Base-by-base conservation (phyloP, 305 asterid genomes). In the Fraxinus dipetala region DNA sequence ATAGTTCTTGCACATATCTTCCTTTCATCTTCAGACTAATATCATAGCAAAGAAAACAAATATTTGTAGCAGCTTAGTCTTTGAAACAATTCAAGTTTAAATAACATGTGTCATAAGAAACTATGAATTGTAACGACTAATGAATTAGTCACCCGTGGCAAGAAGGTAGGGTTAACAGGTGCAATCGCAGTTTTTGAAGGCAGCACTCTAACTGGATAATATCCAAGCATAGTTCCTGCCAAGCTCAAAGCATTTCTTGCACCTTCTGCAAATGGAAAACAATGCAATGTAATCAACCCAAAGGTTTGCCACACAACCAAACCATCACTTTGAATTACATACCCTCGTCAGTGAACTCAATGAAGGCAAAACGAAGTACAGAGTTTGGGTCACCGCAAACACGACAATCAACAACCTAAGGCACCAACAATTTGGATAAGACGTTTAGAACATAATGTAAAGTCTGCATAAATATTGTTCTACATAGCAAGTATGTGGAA, bases 141-240 rank as follows among this genome's bases (percentile, higher is more conserved):
- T 4, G 77, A 69, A 81, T 72, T 78, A 85, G 92, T 88, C 88
- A 96, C 99, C 93, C 92, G 88, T 2, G 99, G 99, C 92, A 96
- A 90, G 89, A 91, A 96, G 10, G 98, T 91, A 3, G 99, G 99
- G 84, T 96, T 96, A 35, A 96, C 99, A 1, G 98, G 99, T 74
- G 99, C 98, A 86, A 94, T 96, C 70, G 99, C 99, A 87, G 99
- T 94, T 92, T 96, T 96, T 14, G 99, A 96, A 63, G 97, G 99
- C 63, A 94, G 90, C 48, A 96, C 97, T 86, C 86, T 88, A 67
- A 96, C 98, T 5, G 99, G 99, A 88, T 96, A 94, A 84, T 69
- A 94, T 8, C 99, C 99, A 6, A 94, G 97, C 97, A 96, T 91
- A 85, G 99, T 94, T 82, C 99, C 98, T 1, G 95, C 92, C 88